These are phyloP conservation scores for Thelephora aurantiotincta DNA, from an alignment of 768 basidiomycete species.

Conservation along the genomic window DNA sequence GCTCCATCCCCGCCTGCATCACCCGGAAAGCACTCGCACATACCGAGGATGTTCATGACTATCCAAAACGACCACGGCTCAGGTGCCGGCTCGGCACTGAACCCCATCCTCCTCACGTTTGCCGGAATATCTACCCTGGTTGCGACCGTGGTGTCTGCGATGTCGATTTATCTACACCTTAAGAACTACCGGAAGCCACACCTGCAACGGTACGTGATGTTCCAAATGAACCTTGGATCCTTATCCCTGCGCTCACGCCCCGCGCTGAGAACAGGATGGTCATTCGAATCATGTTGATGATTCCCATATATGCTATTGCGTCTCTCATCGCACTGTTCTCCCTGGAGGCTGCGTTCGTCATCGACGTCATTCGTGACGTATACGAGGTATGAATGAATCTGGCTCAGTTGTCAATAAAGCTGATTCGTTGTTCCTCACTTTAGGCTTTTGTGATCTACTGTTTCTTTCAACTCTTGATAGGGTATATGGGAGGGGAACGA, in stretches of 20 bases:
- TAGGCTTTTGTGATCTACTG: slow-evolving; percentile 93
- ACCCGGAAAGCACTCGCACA: too few relatives aligned
- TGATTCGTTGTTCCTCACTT: not conserved
- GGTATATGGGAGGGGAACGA: slow-evolving; percentile 85
- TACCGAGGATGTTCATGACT: too few relatives aligned
- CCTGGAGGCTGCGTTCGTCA: slow-evolving; percentile 77
- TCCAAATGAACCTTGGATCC: slow-evolving; percentile 1
- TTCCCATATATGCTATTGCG: slow-evolving; percentile 82
- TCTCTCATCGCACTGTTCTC: slow-evolving; percentile 43
- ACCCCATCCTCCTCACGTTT: slow-evolving; percentile 36
- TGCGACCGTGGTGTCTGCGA: slow-evolving; percentile 58
- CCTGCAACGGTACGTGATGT: slow-evolving; percentile 49
- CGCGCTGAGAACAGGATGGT: slow-evolving; percentile 49
- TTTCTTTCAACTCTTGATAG: slow-evolving; percentile 72
- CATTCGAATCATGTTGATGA: slow-evolving; percentile 93
- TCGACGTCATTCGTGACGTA: slow-evolving; percentile 87
- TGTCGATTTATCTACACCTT: slow-evolving; percentile 69
- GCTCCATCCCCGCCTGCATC: too few relatives aligned
- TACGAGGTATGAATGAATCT: slow-evolving; percentile 62
- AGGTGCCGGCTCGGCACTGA: slow-evolving; percentile 44
- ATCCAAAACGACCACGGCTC: slow-evolving; percentile 20
- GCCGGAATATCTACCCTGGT: slow-evolving; percentile 51
- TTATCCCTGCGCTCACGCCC: not conserved
- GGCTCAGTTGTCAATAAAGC: not conserved
- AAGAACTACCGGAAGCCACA: slow-evolving; percentile 78